Evolutionary conservation across 2,329 filamentous ascomycete genomes (phyloP).

Genomic region (Basipetospora chlamydospora): DNA sequence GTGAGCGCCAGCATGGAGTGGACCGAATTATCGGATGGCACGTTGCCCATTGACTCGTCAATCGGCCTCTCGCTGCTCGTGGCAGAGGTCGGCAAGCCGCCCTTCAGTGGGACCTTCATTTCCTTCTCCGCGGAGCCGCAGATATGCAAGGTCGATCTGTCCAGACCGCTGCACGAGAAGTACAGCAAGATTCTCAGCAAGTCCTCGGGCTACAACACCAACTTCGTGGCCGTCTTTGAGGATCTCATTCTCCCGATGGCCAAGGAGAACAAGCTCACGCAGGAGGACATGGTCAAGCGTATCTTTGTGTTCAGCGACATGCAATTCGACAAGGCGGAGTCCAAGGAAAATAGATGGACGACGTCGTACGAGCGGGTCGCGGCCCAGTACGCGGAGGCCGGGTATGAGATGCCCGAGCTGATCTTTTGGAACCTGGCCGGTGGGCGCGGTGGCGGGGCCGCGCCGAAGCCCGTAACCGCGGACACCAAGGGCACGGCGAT

Average conservation of each 20-base stretch:
- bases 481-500: constrained; percentile 29
- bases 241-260: constrained; percentile 40
- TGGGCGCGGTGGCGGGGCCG: constrained; percentile 14
- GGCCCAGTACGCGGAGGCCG: constrained; percentile 26
- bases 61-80: constrained; percentile 42
- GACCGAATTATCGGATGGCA: constrained; percentile 27
- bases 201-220: constrained; percentile 20
- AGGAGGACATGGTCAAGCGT: constrained; percentile 45
- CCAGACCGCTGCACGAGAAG: constrained; percentile 25
- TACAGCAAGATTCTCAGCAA: constrained; percentile 9
- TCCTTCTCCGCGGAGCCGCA: constrained; percentile 30
- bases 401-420: constrained; percentile 44
- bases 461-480: constrained; percentile 31
- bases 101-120: constrained; percentile 40
- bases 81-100: constrained; percentile 34
- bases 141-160: constrained; percentile 25
- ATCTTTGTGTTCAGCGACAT: constrained; percentile 48
- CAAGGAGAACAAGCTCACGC: constrained; percentile 29
- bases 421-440: constrained; percentile 46
- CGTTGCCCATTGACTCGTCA: constrained; percentile 34
- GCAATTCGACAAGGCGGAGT: constrained; percentile 34
- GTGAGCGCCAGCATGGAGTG: constrained; percentile 37
- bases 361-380: constrained; percentile 36
- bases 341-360: constrained; percentile 16
- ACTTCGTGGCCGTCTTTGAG: constrained; percentile 41